Conservation (phyloP, 148 eudicot species). For the Camellia japonica region DNA sequence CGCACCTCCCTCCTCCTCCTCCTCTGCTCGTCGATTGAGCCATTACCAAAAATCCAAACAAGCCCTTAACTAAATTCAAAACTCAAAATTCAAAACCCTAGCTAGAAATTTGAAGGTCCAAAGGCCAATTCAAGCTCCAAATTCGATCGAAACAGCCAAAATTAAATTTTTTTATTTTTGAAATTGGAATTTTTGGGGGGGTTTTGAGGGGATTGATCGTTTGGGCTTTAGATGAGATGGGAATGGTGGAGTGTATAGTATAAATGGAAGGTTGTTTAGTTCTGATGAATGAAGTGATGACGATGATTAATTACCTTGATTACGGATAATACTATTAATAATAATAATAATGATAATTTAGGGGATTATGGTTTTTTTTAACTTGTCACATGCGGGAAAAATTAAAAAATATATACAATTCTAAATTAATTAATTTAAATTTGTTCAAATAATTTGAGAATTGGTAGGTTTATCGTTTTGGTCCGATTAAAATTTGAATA, state of each 20-base stretch:
- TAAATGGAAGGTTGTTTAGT: background rate
- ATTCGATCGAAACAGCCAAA: background rate
- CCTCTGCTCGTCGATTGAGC: conserved; percentile 46
- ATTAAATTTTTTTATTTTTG: background rate
- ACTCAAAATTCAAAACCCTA: background rate
- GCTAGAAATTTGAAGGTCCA: conserved; percentile 2
- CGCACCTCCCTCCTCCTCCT: conserved; percentile 33
- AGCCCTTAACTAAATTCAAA: background rate
- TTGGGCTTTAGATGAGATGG: background rate
- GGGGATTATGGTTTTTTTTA: too few species aligned
- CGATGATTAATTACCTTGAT: background rate
- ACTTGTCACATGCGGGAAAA: too few species aligned
- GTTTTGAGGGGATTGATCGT: background rate
- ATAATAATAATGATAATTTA: too few species aligned
- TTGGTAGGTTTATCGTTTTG: too few species aligned
- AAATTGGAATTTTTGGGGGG: background rate
- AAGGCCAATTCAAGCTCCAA: background rate
- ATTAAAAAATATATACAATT: too few species aligned
- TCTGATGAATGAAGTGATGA: background rate
- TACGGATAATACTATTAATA: background rate
- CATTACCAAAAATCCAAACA: conserved; percentile 22
- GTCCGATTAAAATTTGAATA: too few species aligned
- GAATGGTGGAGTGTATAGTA: background rate
- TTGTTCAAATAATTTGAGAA: too few species aligned
- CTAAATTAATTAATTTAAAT: too few species aligned